Conservation (phyloP, 176 grass and related monocot species). For the Dactylis glomerata region DNA sequence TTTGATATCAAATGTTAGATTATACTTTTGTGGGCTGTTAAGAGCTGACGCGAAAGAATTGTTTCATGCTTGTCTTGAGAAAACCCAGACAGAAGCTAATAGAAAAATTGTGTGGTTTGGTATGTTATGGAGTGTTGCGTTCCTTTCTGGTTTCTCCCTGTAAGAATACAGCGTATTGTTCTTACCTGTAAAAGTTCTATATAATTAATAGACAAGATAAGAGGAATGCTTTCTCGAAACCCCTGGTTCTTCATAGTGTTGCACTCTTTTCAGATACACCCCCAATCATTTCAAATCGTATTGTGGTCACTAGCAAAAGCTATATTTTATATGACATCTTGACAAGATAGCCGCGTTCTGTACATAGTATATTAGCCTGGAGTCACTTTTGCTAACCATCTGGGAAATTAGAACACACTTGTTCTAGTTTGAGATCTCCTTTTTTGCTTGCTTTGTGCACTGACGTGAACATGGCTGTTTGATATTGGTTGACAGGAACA, state of each 20-base stretch:
- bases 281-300: neutral
- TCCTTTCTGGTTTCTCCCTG: neutral
- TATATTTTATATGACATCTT: neutral
- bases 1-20: neutral
- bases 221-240: neutral
- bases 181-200: neutral
- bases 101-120: constrained; percentile 5
- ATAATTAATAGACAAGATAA: neutral
- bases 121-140: neutral
- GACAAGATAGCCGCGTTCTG: neutral
- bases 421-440: constrained; percentile 4
- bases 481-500: constrained; percentile 33
- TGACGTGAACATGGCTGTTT: constrained; percentile 11
- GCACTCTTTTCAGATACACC: neutral
- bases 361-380: neutral
- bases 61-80: constrained; percentile 16
- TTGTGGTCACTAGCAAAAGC: neutral
- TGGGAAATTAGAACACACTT: neutral
- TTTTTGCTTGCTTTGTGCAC: neutral
- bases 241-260: neutral
- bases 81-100: neutral
- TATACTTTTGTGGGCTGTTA: neutral
- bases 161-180: neutral
- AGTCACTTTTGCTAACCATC: neutral
- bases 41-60: neutral